Evolutionary conservation across 371 early-diverging fungal genomes (phyloP).

Genomic region (Syncephalastrum racemosum): DNA sequence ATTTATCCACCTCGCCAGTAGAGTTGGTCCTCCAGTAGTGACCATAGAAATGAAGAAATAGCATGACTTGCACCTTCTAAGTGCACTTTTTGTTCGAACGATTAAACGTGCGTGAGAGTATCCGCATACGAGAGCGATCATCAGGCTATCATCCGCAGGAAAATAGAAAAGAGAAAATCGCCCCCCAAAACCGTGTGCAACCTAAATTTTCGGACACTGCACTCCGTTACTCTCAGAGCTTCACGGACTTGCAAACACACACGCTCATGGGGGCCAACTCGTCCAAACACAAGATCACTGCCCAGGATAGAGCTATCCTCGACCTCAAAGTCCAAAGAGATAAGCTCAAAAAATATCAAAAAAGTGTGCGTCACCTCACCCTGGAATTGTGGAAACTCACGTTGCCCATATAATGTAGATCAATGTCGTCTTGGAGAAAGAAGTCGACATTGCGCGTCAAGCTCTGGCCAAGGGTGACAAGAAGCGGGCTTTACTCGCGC

Average conservation of each 20-base stretch:
- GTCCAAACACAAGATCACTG: slow-evolving; percentile 67
- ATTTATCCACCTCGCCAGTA: too few relatives aligned
- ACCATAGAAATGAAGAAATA: too few relatives aligned
- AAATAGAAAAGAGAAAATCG: slow-evolving; percentile 4
- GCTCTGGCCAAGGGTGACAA: slow-evolving; percentile 75
- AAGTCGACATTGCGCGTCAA: slow-evolving; percentile 63
- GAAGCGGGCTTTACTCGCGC: slow-evolving; percentile 81
- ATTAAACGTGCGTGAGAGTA: too few relatives aligned
- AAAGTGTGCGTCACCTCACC: slow-evolving; percentile 24
- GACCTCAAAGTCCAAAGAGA: slow-evolving; percentile 95
- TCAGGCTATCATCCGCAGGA: too few relatives aligned
- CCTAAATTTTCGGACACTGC: neutral
- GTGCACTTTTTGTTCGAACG: too few relatives aligned
- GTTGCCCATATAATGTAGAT: slow-evolving; percentile 45
- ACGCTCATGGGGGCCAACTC: slow-evolving; percentile 50
- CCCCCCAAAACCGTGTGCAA: slow-evolving; percentile 7
- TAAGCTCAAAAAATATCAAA: slow-evolving; percentile 88
- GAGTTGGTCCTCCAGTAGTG: too few relatives aligned
- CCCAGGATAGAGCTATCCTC: slow-evolving; percentile 89
- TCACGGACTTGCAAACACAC: too few relatives aligned
- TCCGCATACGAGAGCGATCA: neutral
- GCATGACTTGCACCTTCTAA: too few relatives aligned
- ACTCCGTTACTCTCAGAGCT: too few relatives aligned
- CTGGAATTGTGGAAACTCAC: neutral
- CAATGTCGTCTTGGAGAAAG: slow-evolving; percentile 61